Percentiles rank a stretch among this genome's conserved stretches.
phyloP scores from a whole-genome alignment of 495 filamentous ascomycete species.

The Penicillium riverlandense region DNA sequence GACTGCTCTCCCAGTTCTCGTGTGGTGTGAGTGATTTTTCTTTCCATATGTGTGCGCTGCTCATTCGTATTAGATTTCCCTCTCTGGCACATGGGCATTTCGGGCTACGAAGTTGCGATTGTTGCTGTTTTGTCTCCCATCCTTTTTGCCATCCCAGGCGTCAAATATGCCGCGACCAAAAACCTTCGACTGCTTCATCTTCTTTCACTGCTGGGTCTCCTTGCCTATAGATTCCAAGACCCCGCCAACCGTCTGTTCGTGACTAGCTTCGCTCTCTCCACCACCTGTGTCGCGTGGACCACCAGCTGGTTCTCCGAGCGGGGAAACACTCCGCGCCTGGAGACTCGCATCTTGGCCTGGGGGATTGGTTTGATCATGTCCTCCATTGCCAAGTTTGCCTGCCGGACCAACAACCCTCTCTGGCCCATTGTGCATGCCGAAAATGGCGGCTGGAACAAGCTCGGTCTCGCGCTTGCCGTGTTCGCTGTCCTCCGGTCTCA shows the following conservation, averaged over 20 bases:
- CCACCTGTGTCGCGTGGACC: conserved; percentile 74
- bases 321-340: conserved; percentile 64
- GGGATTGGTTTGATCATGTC: conserved; percentile 77
- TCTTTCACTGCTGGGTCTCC: conserved; percentile 68
- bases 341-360: conserved; percentile 75
- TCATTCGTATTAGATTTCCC: conserved; percentile 66
- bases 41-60: background rate
- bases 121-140: conserved; percentile 78
- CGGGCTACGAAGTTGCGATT: conserved; percentile 87
- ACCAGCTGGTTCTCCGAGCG: conserved; percentile 74
- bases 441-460: conserved; percentile 91
- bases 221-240: conserved; percentile 67
- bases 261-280: conserved; percentile 69
- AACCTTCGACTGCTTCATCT: conserved; percentile 67
- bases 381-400: conserved; percentile 85
- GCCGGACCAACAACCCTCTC: conserved; percentile 92
- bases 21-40: conserved; percentile 75
- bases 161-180: conserved; percentile 59
- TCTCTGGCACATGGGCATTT: conserved; percentile 99
- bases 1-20: conserved; percentile 76
- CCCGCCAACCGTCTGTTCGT: conserved; percentile 74
- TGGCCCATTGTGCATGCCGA: conserved; percentile 87
- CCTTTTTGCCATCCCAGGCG: conserved; percentile 62
- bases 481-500: conserved; percentile 68
- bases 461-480: conserved; percentile 68